phyloP scores from a whole-genome alignment of 148 eudicot species.

The Silene latifolia region DNA sequence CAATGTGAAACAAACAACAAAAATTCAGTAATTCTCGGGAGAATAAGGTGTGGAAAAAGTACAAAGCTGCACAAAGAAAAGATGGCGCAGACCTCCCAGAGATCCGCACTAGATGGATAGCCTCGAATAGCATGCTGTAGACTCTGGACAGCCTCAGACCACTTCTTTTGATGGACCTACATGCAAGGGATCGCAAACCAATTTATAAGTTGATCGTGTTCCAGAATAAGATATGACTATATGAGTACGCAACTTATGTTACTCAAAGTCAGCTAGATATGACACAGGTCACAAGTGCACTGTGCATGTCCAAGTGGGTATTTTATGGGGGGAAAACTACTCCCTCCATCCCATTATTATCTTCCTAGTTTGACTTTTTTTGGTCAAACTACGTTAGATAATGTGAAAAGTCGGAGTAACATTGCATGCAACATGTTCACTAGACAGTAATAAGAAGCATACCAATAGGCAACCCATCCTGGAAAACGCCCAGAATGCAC shows the following conservation, averaged over 20 bases:
- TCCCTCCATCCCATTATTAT: no score
- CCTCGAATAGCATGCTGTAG: slow-evolving; percentile 94
- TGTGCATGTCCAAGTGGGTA: no score
- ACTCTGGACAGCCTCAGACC: slow-evolving; percentile 86
- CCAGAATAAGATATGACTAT: background rate
- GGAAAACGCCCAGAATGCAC: slow-evolving; percentile 91
- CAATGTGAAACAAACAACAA: slow-evolving; percentile 10
- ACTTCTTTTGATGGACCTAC: slow-evolving; percentile 75
- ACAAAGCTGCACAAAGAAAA: background rate
- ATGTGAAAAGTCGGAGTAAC: background rate
- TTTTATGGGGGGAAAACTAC: no score
- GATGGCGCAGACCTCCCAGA: slow-evolving; percentile 81
- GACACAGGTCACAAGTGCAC: background rate
- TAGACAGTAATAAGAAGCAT: background rate
- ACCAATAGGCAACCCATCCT: slow-evolving; percentile 90
- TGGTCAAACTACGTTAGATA: background rate
- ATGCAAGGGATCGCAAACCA: background rate
- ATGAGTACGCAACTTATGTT: background rate
- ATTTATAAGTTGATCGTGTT: background rate
- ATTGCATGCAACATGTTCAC: background rate
- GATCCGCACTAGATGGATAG: slow-evolving; percentile 74
- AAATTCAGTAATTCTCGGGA: background rate
- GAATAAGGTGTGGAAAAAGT: background rate
- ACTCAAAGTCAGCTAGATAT: background rate
- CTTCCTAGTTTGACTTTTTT: no score